phyloP scores from a whole-genome alignment of 352 stramenopile genomes.

The Phytopythium chamaehyphon region DNA sequence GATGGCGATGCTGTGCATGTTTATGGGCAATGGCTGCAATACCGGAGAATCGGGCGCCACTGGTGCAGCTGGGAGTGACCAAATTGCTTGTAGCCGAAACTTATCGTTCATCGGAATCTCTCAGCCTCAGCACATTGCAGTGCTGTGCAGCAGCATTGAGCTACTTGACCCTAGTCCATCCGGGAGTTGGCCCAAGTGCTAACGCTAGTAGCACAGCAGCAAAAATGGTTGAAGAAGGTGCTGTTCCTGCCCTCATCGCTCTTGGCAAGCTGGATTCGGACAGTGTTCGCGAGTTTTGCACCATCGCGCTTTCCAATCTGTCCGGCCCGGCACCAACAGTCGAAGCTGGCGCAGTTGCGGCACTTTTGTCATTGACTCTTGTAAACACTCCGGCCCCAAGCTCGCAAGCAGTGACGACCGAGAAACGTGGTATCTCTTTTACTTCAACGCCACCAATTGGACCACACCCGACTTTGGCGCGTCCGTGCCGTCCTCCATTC shows the following conservation, averaged over 20 bases:
- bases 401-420: constrained; percentile 1
- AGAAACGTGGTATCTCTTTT: background rate
- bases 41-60: constrained; percentile 26
- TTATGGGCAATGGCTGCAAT: constrained; percentile 52
- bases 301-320: constrained; percentile 66
- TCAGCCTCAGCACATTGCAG: constrained; percentile 32
- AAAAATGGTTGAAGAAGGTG: constrained; percentile 60
- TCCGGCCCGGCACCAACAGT: constrained; percentile 64
- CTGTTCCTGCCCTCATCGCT: constrained; percentile 60
- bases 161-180: constrained; percentile 49
- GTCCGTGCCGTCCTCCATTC: constrained; percentile 32
- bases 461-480: background rate
- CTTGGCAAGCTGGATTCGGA: constrained; percentile 58
- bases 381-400: constrained; percentile 7
- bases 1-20: constrained; percentile 56
- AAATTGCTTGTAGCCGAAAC: constrained; percentile 44
- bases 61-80: constrained; percentile 51
- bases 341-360: constrained; percentile 59
- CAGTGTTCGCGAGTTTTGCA: constrained; percentile 62
- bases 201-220: constrained; percentile 24
- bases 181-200: background rate
- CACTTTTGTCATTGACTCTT: constrained; percentile 48
- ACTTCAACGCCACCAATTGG: background rate
- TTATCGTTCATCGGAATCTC: constrained; percentile 14
- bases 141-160: constrained; percentile 59